Evolutionary conservation across 2,329 filamentous ascomycete species (phyloP).

Genomic region (Tolypocladium tropicale): DNA sequence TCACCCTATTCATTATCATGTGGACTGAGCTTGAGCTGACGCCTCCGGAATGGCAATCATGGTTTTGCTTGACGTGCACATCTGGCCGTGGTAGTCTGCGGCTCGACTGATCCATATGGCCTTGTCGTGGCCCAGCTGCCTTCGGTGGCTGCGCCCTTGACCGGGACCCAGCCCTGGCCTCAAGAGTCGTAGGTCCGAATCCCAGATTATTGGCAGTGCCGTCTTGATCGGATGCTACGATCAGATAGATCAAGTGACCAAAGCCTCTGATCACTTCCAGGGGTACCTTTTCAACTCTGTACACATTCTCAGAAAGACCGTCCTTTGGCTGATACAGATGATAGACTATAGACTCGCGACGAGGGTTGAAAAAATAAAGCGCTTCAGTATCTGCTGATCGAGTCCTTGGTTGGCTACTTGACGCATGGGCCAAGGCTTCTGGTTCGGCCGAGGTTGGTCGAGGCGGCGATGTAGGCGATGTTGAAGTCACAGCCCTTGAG

Average conservation of each 20-base stretch:
- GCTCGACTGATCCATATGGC: background rate
- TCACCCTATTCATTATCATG: background rate
- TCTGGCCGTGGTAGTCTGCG: background rate
- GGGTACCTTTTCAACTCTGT: slow-evolving; percentile 5
- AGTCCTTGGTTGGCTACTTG: background rate
- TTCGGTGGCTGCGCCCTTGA: too few species aligned
- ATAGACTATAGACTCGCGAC: slow-evolving; percentile 1
- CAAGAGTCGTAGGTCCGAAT: background rate
- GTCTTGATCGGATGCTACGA: slow-evolving; percentile 4
- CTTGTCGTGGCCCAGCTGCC: background rate
- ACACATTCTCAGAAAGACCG: background rate
- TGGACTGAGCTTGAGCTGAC: background rate
- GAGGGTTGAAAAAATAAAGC: slow-evolving; percentile 7
- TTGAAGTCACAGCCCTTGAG: background rate
- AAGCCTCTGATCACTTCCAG: slow-evolving; percentile 2
- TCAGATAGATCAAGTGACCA: slow-evolving; percentile 4
- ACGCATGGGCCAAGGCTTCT: background rate
- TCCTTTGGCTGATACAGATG: slow-evolving; percentile 3
- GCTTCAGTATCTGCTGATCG: background rate
- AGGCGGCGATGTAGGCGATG: background rate
- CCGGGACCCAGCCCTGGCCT: background rate
- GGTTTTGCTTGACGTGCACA: background rate
- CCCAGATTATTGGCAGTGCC: background rate
- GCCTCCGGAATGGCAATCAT: background rate
- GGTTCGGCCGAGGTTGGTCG: background rate